These are phyloP conservation scores for Cutaneotrichosporon sp. DNA, from an alignment of 1,284 basidiomycete species.

Conservation along the genomic window DNA sequence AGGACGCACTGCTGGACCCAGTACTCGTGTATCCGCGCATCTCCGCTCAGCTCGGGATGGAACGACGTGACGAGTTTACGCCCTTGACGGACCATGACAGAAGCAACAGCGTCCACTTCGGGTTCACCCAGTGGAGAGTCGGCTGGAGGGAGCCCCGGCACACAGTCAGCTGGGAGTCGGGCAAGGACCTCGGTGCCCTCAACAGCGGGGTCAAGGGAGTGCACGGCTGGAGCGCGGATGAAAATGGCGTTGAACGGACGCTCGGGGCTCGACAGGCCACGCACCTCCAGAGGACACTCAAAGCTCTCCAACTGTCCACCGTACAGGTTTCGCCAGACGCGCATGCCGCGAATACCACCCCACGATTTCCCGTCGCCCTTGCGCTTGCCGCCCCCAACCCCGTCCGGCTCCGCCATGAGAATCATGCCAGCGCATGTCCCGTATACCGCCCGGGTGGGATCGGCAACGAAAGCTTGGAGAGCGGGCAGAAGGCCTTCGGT, in stretches of 20 bases:
- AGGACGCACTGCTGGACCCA: slow-evolving; percentile 45
- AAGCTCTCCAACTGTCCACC: slow-evolving; percentile 80
- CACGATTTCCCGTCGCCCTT: slow-evolving; percentile 46
- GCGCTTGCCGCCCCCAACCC: slow-evolving; percentile 65
- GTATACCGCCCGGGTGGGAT: slow-evolving; percentile 69
- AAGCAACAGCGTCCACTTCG: slow-evolving; percentile 54
- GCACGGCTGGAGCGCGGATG: slow-evolving; percentile 74
- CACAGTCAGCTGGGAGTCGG: slow-evolving; percentile 58
- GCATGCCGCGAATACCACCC: slow-evolving; percentile 68
- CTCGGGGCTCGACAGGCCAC: slow-evolving; percentile 59
- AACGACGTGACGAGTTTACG: slow-evolving; percentile 82
- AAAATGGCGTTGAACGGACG: slow-evolving; percentile 80
- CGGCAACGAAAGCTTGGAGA: slow-evolving; percentile 63
- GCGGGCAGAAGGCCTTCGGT: slow-evolving; percentile 75
- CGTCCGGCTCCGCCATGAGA: slow-evolving; percentile 63
- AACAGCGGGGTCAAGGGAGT: slow-evolving; percentile 21
- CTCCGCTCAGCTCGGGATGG: slow-evolving; percentile 88
- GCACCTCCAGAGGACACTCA: slow-evolving; percentile 67
- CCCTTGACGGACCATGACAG: slow-evolving; percentile 84
- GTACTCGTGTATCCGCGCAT: slow-evolving; percentile 76
- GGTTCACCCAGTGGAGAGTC: slow-evolving; percentile 39
- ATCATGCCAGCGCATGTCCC: slow-evolving; percentile 98
- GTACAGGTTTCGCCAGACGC: slow-evolving; percentile 71
- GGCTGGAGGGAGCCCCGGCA: slow-evolving; percentile 51
- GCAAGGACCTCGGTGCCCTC: slow-evolving; percentile 53